A percentile compares a stretch with the other conserved stretches of the same genome.
phyloP scores from a whole-genome alignment of 768 basidiomycete species.

The Auricularia cornea region DNA sequence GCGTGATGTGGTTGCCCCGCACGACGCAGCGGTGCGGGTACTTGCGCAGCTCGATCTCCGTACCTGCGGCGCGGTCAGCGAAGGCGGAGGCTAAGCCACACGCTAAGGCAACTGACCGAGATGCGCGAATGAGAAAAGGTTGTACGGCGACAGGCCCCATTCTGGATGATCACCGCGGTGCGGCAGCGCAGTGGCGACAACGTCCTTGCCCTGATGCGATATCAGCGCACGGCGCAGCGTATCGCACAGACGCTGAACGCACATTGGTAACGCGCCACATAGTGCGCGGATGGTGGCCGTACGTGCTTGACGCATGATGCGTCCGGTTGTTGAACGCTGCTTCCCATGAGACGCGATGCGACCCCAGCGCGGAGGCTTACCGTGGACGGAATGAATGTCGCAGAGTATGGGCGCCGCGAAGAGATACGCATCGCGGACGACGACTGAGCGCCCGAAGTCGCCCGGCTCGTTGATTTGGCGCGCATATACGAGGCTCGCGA shows the following conservation, averaged over 20 bases:
- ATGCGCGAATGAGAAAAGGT: slow-evolving; percentile 12
- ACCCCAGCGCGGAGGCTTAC: slow-evolving; percentile 1
- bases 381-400: slow-evolving; percentile 12
- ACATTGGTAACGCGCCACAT: slow-evolving; percentile 15
- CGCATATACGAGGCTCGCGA: slow-evolving; percentile 14
- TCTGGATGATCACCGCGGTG: slow-evolving; percentile 11
- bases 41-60: slow-evolving; percentile 8
- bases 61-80: slow-evolving; percentile 5
- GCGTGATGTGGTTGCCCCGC: slow-evolving; percentile 8
- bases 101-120: background rate
- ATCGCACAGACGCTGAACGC: background rate
- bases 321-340: slow-evolving; percentile 15
- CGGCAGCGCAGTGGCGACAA: slow-evolving; percentile 11
- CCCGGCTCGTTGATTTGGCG: slow-evolving; percentile 12
- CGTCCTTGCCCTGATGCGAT: slow-evolving; percentile 6
- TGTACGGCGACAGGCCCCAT: slow-evolving; percentile 12
- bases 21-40: slow-evolving; percentile 5
- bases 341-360: background rate
- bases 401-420: slow-evolving; percentile 15
- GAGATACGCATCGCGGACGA: slow-evolving; percentile 14
- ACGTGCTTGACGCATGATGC: slow-evolving; percentile 4
- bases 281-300: slow-evolving; percentile 10
- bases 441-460: slow-evolving; percentile 8
- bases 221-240: background rate
- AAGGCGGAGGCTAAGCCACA: background rate